These are phyloP conservation scores for Peronospora farinosa DNA, from an alignment of 352 stramenopile genomes.

Conservation along the genomic window DNA sequence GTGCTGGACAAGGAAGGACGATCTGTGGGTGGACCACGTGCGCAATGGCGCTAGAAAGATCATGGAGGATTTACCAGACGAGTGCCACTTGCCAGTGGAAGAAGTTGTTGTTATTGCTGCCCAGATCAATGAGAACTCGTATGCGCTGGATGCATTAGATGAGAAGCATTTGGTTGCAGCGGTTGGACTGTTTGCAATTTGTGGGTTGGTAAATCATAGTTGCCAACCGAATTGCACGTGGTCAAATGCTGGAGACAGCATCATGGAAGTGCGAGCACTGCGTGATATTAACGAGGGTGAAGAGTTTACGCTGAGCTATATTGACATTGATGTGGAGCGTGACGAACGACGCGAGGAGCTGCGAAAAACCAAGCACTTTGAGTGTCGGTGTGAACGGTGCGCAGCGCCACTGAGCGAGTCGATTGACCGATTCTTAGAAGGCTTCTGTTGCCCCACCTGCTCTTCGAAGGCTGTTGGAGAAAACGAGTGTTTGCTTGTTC, in stretches of 20 bases:
- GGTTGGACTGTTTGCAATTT: conserved; percentile 42
- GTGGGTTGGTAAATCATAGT: conserved; percentile 44
- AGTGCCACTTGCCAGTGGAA: conserved; percentile 34
- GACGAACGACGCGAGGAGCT: conserved; percentile 30
- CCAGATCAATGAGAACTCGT: conserved; percentile 51
- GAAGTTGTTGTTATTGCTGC: conserved; percentile 41
- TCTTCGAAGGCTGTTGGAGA: conserved; percentile 7
- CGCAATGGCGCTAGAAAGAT: conserved; percentile 26
- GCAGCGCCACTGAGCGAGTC: conserved; percentile 26
- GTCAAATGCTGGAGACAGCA: conserved; percentile 36
- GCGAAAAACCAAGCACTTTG: conserved; percentile 43
- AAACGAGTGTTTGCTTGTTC: conserved; percentile 19
- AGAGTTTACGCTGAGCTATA: conserved; percentile 47
- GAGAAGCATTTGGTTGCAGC: conserved; percentile 31
- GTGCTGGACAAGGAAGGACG: conserved; percentile 26
- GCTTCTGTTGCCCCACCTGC: conserved; percentile 31
- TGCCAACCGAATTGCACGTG: conserved; percentile 45
- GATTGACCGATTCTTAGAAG: conserved; percentile 33
- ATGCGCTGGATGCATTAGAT: conserved; percentile 38
- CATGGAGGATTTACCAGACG: conserved; percentile 29
- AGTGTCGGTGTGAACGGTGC: conserved; percentile 41
- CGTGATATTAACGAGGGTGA: conserved; percentile 35
- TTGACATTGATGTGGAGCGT: conserved; percentile 40
- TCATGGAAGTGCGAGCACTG: conserved; percentile 33
- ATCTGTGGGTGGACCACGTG: conserved; percentile 31